Conservation (phyloP, 2,329 filamentous ascomycete genomes). For the Aspergillus oerlinghausenensis region DNA sequence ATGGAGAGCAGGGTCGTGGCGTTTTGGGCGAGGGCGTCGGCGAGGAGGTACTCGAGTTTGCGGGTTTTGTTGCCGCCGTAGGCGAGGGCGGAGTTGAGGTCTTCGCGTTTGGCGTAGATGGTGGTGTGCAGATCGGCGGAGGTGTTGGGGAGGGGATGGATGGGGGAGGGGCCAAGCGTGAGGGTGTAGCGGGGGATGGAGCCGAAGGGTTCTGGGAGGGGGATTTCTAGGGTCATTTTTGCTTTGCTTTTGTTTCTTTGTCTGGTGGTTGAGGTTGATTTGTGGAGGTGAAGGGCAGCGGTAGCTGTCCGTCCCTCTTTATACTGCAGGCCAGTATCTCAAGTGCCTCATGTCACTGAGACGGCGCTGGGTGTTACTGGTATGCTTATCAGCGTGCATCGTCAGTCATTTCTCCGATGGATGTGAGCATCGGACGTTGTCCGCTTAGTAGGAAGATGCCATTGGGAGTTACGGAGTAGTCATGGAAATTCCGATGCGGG, state of each 20-base stretch:
- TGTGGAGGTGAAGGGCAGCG: too few species aligned
- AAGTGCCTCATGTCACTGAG: too few species aligned
- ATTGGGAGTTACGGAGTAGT: too few species aligned
- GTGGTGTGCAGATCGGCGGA: constrained; percentile 53
- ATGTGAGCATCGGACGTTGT: too few species aligned
- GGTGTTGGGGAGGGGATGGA: constrained; percentile 63
- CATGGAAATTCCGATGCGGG: too few species aligned
- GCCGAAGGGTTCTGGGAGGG: constrained; percentile 58
- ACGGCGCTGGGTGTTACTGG: too few species aligned
- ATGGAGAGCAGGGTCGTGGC: constrained; percentile 62
- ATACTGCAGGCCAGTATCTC: too few species aligned
- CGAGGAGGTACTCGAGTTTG: constrained; percentile 65
- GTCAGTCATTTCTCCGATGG: too few species aligned
- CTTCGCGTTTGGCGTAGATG: constrained; percentile 68
- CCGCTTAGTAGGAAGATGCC: too few species aligned
- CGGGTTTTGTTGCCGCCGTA: constrained; percentile 67
- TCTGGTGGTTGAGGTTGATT: too few species aligned
- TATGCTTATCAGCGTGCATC: too few species aligned
- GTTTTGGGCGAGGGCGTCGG: constrained; percentile 55
- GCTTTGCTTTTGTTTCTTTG: neutral
- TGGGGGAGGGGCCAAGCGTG: constrained; percentile 54
- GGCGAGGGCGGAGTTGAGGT: constrained; percentile 64
- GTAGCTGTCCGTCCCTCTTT: too few species aligned
- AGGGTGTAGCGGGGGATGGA: constrained; percentile 59
- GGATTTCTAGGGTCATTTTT: constrained; percentile 6